Evolutionary conservation across 73 alveolate species (phyloP).

Genomic region (Durusdinium trenchii): DNA sequence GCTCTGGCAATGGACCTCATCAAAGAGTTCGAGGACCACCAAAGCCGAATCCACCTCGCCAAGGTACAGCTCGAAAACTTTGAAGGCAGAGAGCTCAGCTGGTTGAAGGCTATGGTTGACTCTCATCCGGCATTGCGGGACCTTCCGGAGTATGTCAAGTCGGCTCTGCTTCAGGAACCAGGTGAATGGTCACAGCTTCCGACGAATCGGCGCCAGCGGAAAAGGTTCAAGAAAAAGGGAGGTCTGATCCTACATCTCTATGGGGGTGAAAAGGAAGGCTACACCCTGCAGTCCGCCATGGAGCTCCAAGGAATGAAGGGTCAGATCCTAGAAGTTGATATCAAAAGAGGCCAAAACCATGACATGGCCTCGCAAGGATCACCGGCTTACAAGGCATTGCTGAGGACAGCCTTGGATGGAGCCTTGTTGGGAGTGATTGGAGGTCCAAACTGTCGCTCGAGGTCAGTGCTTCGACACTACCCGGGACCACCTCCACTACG

Average conservation of each 20-base stretch:
- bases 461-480: background rate
- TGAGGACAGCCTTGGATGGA: background rate
- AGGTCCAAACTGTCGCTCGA: background rate
- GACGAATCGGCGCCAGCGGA: background rate
- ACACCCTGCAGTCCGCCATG: background rate
- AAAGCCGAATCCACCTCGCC: background rate
- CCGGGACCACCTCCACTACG: background rate
- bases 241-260: background rate
- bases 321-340: background rate
- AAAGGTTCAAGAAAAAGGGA: background rate
- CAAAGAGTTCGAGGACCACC: background rate
- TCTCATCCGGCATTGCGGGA: background rate
- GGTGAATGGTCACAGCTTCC: background rate
- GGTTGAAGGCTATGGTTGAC: background rate
- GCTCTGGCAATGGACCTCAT: background rate
- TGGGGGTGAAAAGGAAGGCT: background rate
- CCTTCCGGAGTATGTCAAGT: background rate
- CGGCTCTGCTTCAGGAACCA: background rate
- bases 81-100: background rate
- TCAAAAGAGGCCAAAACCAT: background rate
- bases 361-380: background rate
- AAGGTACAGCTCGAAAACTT: background rate
- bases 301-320: background rate
- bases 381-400: background rate
- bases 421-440: background rate